Base-by-base conservation (phyloP, 2,329 filamentous ascomycete genomes). In the Fusarium odoratissimum region DNA sequence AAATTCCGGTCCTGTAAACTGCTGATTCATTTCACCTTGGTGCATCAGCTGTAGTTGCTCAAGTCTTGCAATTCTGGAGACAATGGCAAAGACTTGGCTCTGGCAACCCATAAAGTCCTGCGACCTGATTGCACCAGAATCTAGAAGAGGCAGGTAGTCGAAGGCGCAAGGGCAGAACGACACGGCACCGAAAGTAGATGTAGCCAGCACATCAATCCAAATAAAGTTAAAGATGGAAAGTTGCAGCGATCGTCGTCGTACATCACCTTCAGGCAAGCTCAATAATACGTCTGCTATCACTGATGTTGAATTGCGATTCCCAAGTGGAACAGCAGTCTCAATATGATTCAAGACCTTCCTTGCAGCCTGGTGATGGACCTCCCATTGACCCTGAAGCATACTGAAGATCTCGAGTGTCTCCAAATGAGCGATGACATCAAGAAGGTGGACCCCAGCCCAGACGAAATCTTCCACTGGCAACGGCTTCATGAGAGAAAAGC, bases 311-410 rank as follows among this genome's bases (percentile, higher is more conserved):
- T 3, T 9, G 8, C 25, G 42, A 8, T 31, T 59, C 8, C 31
- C 12, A 13, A 23, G 16, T 21, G 25, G 42, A 23, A 40, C 12
- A 2, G 13, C 5, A 16, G 33, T 31, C 42, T 49, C 42, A 3
- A 59, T 21, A 31, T 59, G 33, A 19, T 49, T 16, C 11, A 59
- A 10, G 33, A 49, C 56, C 9, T 59, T 59, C 21, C 56, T 59
- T 21, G 56, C 42, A 28, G 56, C 56, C n/a, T 49, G 56, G 16
- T 59, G 42, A 40, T 59, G 33, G 6, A 49, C 25, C 23, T 59
- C 56, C 56, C 56, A 49, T 16, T 59, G 56, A 7, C 56, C 56
- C 16, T 59, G 42, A 19, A 59, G 56, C 56, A 59, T 59, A 17
- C 56, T 59, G 42, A 59, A 59, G 21, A 49, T 59, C 25, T 59